Evolutionary conservation across 139 green algal genomes (phyloP).

Genomic region (Chlorella vulgaris): DNA sequence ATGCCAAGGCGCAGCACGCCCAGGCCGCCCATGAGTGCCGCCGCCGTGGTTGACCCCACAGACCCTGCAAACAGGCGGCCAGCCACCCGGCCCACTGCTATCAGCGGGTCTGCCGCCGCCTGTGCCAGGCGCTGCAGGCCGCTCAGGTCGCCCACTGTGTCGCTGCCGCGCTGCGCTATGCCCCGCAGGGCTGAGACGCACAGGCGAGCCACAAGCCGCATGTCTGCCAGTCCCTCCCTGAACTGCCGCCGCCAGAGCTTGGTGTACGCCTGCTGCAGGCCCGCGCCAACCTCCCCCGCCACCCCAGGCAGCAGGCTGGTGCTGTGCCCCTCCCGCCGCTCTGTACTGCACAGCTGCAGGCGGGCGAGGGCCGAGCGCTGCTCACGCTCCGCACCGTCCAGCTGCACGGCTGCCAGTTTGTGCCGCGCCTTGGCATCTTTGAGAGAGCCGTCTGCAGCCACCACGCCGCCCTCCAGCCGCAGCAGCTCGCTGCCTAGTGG

Average conservation of each 20-base stretch:
- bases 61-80: slow-evolving; percentile 41
- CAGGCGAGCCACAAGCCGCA: slow-evolving; percentile 16
- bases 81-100: slow-evolving; percentile 37
- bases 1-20: slow-evolving; percentile 59
- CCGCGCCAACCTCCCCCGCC: slow-evolving; percentile 15
- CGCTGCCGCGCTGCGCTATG: neutral
- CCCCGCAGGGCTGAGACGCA: slow-evolving; percentile 20
- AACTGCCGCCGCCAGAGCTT: slow-evolving; percentile 44
- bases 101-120: slow-evolving; percentile 50
- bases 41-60: slow-evolving; percentile 54
- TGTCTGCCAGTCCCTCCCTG: slow-evolving; percentile 33
- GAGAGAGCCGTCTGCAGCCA: slow-evolving; percentile 29
- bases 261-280: slow-evolving; percentile 44
- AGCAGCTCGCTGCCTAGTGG: too few species aligned
- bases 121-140: slow-evolving; percentile 46
- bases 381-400: slow-evolving; percentile 20
- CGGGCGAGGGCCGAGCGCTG: slow-evolving; percentile 24
- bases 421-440: slow-evolving; percentile 27
- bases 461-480: slow-evolving; percentile 16
- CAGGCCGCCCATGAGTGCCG: slow-evolving; percentile 62
- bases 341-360: slow-evolving; percentile 33
- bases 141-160: slow-evolving; percentile 8
- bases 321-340: neutral
- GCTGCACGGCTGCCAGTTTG: neutral
- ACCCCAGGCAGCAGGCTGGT: slow-evolving; percentile 25